Evolutionary conservation across 352 stramenopile genomes (phyloP).

Genomic region (Phytopythium vexans): DNA sequence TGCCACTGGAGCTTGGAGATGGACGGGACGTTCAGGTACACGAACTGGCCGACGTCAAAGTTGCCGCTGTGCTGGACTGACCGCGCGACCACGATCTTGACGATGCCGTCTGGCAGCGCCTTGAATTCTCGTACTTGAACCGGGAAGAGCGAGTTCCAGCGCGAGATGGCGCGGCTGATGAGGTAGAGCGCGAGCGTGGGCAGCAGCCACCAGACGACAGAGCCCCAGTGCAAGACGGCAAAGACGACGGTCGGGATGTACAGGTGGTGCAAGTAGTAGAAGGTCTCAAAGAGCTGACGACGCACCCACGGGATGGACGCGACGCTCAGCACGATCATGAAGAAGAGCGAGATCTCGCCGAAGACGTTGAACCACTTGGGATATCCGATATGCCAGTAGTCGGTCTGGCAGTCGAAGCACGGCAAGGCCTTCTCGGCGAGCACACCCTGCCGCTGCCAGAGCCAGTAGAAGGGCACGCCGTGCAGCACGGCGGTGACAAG

Average conservation of each 20-base stretch:
- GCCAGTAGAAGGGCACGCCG: slow-evolving; percentile 42
- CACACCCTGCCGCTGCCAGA: slow-evolving; percentile 30
- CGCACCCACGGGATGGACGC: slow-evolving; percentile 55
- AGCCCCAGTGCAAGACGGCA: slow-evolving; percentile 42
- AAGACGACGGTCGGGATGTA: slow-evolving; percentile 49
- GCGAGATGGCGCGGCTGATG: slow-evolving; percentile 41
- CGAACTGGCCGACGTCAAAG: slow-evolving; percentile 50
- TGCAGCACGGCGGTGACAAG: slow-evolving; percentile 38
- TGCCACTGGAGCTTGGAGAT: slow-evolving; percentile 66
- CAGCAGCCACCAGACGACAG: slow-evolving; percentile 50
- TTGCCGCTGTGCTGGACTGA: slow-evolving; percentile 11
- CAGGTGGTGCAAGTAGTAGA: slow-evolving; percentile 59
- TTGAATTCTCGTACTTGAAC: slow-evolving; percentile 34
- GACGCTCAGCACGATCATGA: slow-evolving; percentile 28
- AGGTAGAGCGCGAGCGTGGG: slow-evolving; percentile 53
- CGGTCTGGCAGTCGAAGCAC: slow-evolving; percentile 52
- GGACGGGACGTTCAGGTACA: slow-evolving; percentile 51
- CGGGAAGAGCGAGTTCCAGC: slow-evolving; percentile 28
- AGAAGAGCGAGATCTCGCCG: slow-evolving; percentile 49
- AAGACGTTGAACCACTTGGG: slow-evolving; percentile 62
- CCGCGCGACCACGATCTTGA: slow-evolving; percentile 41
- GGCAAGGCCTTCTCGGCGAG: slow-evolving; percentile 31
- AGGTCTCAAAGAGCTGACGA: slow-evolving; percentile 42
- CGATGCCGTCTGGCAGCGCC: slow-evolving; percentile 27
- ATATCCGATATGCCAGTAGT: slow-evolving; percentile 33